Base-by-base conservation (phyloP, 441 rosid genomes). In the Capsella rubella region DNA sequence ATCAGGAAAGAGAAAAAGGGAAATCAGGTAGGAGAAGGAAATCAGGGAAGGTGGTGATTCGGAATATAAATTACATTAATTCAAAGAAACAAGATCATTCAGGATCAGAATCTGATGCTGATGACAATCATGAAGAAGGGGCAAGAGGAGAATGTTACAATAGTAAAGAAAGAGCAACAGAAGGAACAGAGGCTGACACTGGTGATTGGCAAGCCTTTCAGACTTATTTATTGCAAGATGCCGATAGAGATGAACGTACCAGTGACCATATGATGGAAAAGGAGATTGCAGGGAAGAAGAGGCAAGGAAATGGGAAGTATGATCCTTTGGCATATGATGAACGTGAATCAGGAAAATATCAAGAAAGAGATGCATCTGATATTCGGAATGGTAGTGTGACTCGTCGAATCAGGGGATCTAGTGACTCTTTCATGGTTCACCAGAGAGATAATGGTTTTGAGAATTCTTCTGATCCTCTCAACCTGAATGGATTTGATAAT, bases 191-290 rank as follows among this genome's bases (percentile, higher is more conserved):
- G 73, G 81, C 78, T 71, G 92, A 84, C 74, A 86, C 89, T 67
- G 95, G 82, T 42, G 82, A 93, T 35, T 95, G 99, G 99, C 88
- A 88, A 67, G 98, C 97, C 42, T 95, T 95, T 87, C 98, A 95
- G 84, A 87, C 70, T 67, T 84, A 52, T 68, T 77, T 95, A 64
- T 87, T 95, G 37, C 91, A 82, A 82, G 96, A 86, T 78, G 87
- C 87, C 14, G 91, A 91, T 73, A 91, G 87, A 77, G 94, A 87
- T 73, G 92, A 85, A 65, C 79, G 40, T 77, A 80, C 58, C 56
- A 71, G 46, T 49, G 80, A 85, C 59, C 81, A 78, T 79, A 82
- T 84, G 39, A 86, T 80, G 84, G 99, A 86, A 81, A 89, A 83
- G 81, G 90, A 81, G 58, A 80, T 50, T 77, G 82, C 50, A 71